Evolutionary conservation across 129 eudicot genomes (phyloP).

Genomic region (Gnaphalium uliginosum): DNA sequence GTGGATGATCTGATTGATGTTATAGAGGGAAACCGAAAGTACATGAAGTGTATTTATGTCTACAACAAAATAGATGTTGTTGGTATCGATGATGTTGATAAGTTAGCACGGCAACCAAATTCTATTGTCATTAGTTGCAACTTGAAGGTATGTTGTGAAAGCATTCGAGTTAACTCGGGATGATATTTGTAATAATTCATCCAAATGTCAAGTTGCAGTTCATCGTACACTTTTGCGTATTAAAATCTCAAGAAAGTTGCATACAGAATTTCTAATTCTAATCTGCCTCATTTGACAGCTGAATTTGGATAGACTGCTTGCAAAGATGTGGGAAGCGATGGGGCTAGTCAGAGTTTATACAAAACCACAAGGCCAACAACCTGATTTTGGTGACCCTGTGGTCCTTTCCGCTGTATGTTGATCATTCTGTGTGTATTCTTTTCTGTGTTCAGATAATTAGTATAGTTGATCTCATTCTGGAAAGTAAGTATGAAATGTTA

Average conservation of each 20-base stretch:
- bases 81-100: slow-evolving; percentile 99
- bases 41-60: slow-evolving; percentile 94
- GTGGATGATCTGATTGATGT: slow-evolving; percentile 99
- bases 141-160: slow-evolving; percentile 52
- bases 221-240: neutral
- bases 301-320: slow-evolving; percentile 94
- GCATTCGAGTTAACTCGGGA: slow-evolving; percentile 8
- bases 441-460: neutral
- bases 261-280: slow-evolving; percentile 8
- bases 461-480: neutral
- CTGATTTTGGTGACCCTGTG: slow-evolving; percentile 91
- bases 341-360: slow-evolving; percentile 97
- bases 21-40: slow-evolving; percentile 98
- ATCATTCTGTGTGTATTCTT: neutral
- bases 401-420: slow-evolving; percentile 93
- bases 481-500: neutral
- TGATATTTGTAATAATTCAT: neutral
- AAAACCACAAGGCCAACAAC: slow-evolving; percentile 98
- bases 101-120: slow-evolving; percentile 86
- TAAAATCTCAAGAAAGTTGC: neutral
- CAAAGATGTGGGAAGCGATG: slow-evolving; percentile 99
- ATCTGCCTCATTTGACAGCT: slow-evolving; percentile 52
- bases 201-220: slow-evolving; percentile 4
- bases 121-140: slow-evolving; percentile 97
- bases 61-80: slow-evolving; percentile 99